These are phyloP conservation scores for Microcera coccophila DNA, from an alignment of 2,329 filamentous ascomycete genomes.

Conservation along the genomic window DNA sequence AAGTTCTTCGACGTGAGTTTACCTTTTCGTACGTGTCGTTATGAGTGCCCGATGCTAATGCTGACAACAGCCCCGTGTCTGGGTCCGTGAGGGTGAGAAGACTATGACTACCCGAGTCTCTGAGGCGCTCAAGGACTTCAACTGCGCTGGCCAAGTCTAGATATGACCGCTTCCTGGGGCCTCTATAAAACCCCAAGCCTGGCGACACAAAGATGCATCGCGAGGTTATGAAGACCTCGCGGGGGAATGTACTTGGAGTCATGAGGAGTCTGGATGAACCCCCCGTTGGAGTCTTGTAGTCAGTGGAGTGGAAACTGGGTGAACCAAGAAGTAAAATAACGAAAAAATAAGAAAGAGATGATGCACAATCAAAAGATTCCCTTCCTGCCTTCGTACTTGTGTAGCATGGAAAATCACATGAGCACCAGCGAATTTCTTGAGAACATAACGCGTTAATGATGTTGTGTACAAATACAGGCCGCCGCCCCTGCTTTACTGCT, in stretches of 20 bases:
- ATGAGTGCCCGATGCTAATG: constrained; percentile 5
- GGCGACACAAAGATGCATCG: constrained; percentile 5
- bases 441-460: not conserved
- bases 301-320: constrained; percentile 15
- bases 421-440: no score
- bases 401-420: no score
- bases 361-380: constrained; percentile 8
- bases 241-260: not conserved
- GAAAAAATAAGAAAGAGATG: constrained; percentile 18
- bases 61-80: constrained; percentile 69
- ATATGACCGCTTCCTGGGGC: constrained; percentile 4
- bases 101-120: constrained; percentile 81
- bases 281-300: constrained; percentile 12
- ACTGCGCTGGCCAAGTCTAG: constrained; percentile 44
- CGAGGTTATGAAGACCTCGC: not conserved
- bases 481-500: not conserved
- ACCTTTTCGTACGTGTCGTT: not conserved
- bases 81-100: constrained; percentile 97
- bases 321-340: constrained; percentile 25
- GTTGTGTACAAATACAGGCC: not conserved
- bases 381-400: no score
- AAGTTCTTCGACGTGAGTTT: constrained; percentile 68
- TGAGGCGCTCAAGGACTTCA: constrained; percentile 87
- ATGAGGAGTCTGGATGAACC: not conserved
- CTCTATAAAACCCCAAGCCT: constrained; percentile 18